phyloP scores from a whole-genome alignment of 2,329 filamentous ascomycete genomes.

The Periconia sp. region DNA sequence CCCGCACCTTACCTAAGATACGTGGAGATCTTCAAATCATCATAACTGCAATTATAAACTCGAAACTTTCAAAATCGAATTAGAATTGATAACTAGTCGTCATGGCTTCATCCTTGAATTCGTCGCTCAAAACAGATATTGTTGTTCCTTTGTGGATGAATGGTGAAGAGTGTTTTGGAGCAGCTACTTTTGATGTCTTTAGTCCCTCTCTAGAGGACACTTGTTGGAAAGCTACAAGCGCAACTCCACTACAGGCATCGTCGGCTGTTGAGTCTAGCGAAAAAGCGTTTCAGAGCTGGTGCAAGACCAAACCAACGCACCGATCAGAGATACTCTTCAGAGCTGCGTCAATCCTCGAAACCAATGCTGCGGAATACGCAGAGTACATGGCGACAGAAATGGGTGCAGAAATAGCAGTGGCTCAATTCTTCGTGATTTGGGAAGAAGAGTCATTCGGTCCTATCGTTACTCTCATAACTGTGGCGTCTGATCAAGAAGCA shows the following conservation, averaged over 20 bases:
- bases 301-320: slow-evolving; percentile 60
- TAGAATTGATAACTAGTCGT: no score
- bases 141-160: slow-evolving; percentile 5
- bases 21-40: no score
- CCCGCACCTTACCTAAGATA: no score
- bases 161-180: not conserved
- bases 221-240: not conserved
- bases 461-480: slow-evolving; percentile 66
- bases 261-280: not conserved
- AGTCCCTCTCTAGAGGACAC: not conserved
- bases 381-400: slow-evolving; percentile 7
- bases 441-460: slow-evolving; percentile 76
- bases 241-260: not conserved
- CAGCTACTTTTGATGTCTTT: slow-evolving; percentile 3
- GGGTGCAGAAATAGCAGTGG: slow-evolving; percentile 58
- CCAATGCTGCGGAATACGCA: slow-evolving; percentile 51
- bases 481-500: slow-evolving; percentile 71
- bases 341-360: slow-evolving; percentile 67
- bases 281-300: slow-evolving; percentile 70
- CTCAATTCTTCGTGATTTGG: slow-evolving; percentile 67
- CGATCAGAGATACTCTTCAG: slow-evolving; percentile 72
- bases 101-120: no score
- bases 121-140: no score
- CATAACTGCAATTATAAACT: no score
- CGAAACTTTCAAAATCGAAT: no score